A percentile compares a stretch with the other conserved stretches of the same genome.
Conservation (phyloP, 1,284 basidiomycete species). For the Malassezia sp. region DNA sequence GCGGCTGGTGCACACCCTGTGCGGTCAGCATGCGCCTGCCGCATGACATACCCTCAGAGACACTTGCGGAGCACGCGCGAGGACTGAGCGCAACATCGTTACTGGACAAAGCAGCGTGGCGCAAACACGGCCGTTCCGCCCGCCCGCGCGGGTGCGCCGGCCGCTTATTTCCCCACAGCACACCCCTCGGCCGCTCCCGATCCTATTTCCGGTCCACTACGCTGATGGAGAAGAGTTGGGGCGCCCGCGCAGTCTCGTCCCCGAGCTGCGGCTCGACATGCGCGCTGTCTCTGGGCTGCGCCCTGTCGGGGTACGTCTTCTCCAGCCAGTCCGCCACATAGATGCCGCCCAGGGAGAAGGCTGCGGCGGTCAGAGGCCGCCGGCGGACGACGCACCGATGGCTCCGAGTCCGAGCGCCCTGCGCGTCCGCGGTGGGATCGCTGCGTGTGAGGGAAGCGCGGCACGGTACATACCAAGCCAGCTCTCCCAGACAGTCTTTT, state of each 20-base stretch:
- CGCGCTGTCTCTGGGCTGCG: background rate
- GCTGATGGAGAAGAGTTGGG: slow-evolving; percentile 15
- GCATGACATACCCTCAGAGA: background rate
- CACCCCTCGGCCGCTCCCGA: background rate
- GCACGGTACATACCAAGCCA: slow-evolving; percentile 10
- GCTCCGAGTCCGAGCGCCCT: slow-evolving; percentile 10
- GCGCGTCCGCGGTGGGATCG: slow-evolving; percentile 11
- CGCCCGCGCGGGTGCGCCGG: background rate
- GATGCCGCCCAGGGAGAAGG: slow-evolving; percentile 9
- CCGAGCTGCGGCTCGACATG: background rate
- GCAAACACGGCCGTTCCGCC: too few relatives aligned
- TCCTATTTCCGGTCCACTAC: slow-evolving; percentile 11
- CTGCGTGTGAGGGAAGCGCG: slow-evolving; percentile 1
- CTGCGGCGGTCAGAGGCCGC: background rate
- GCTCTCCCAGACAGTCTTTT: slow-evolving; percentile 12
- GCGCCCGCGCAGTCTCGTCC: background rate
- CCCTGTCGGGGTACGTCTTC: slow-evolving; percentile 6
- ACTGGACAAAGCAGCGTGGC: background rate
- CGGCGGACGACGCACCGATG: slow-evolving; percentile 5
- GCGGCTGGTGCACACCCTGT: slow-evolving; percentile 7
- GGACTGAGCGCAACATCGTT: slow-evolving; percentile 11
- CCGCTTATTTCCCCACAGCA: slow-evolving; percentile 2
- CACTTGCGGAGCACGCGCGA: slow-evolving; percentile 8
- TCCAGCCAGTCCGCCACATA: slow-evolving; percentile 15
- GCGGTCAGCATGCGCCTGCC: background rate